Percentiles rank a stretch among this genome's conserved stretches.
Evolutionary conservation across 495 filamentous ascomycete species (phyloP).

Genomic region (Mytilinidion resinicola): DNA sequence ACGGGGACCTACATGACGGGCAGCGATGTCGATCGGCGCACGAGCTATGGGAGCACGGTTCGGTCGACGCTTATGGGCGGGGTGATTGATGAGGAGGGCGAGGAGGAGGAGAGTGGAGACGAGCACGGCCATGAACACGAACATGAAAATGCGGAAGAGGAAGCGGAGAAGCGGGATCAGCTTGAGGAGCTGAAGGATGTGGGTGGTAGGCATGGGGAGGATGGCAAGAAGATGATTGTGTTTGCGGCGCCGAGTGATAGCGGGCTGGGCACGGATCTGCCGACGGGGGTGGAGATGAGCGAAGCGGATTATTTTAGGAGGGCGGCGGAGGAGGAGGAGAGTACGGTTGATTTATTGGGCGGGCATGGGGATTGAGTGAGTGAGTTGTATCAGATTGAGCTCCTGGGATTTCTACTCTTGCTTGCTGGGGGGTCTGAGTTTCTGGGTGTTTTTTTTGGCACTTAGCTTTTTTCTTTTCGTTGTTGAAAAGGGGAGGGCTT

Average conservation of each 20-base stretch:
- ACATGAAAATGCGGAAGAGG: neutral
- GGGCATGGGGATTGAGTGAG: too few relatives aligned
- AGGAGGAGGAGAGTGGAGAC: slow-evolving; percentile 26
- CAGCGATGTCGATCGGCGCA: slow-evolving; percentile 42
- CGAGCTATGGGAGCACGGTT: slow-evolving; percentile 45
- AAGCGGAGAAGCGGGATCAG: neutral
- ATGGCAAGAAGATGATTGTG: neutral
- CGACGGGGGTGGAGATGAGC: slow-evolving; percentile 24
- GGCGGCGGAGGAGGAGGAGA: slow-evolving; percentile 23
- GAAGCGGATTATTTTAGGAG: slow-evolving; percentile 28
- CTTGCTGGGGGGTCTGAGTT: too few relatives aligned
- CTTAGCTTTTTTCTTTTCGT: too few relatives aligned
- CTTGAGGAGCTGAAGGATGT: neutral
- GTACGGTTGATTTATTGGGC: too few relatives aligned
- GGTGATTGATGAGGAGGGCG: slow-evolving; percentile 30
- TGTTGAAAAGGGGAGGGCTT: too few relatives aligned
- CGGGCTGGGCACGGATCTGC: slow-evolving; percentile 36
- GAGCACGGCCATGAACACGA: slow-evolving; percentile 11
- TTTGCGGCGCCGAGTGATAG: slow-evolving; percentile 35
- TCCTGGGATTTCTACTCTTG: too few relatives aligned
- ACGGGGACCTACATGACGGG: slow-evolving; percentile 46
- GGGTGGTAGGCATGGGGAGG: neutral
- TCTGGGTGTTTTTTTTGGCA: too few relatives aligned
- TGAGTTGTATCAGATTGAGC: too few relatives aligned
- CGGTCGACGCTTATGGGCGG: slow-evolving; percentile 32